Evolutionary conservation across 345 rosid species (phyloP), one percentile per base, ranked within the genome.

Genomic region (Syzygium oleosum): DNA sequence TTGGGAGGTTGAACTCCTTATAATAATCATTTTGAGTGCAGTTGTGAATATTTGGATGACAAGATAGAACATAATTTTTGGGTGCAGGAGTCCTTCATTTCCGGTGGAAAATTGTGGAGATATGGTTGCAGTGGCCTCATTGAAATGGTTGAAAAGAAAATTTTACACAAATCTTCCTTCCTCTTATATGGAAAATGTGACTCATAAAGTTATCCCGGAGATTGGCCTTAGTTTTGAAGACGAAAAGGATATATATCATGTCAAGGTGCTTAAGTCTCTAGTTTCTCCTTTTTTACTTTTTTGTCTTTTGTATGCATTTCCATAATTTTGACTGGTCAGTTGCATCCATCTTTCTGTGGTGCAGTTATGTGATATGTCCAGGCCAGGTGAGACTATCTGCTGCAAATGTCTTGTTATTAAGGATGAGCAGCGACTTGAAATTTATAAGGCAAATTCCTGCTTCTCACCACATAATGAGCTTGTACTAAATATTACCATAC

Each of bases 171-270:
- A 90, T 90, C 46, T 94, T 73, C 94, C 95, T 84, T 52, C 91
- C 87, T 89, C 90, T 83, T 89, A 90, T 61, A 52, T 89, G 85
- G 92, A 92, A 51, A 89, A 90, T 52, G 86, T 94, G 78, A 59
- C 85, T 41, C 86, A 89, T 89, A 88, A 73, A 85, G 93, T 91
- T 73, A 90, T 89, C 87, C 93, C 92, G 14, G 90, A 85, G 65
- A 86, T 94, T 68, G 94, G 89, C 46, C 63, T 92, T 87, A 87
- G 85, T 88, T 78, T 91, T 73, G 88, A 90, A 65, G 85, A 86
- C 54, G 88, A 91, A 88, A 94, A 94, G 89, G 95, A 95, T 58
- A 78, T 86, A 84, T 96, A 93, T 92, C 89, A 68, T 87, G 92
- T 95, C 29, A 93, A 90, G 97, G 97, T 95, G 90, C 73, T 78